phyloP scores from a whole-genome alignment of 2,329 filamentous ascomycete genomes.

The Diplodia scrobiculata region DNA sequence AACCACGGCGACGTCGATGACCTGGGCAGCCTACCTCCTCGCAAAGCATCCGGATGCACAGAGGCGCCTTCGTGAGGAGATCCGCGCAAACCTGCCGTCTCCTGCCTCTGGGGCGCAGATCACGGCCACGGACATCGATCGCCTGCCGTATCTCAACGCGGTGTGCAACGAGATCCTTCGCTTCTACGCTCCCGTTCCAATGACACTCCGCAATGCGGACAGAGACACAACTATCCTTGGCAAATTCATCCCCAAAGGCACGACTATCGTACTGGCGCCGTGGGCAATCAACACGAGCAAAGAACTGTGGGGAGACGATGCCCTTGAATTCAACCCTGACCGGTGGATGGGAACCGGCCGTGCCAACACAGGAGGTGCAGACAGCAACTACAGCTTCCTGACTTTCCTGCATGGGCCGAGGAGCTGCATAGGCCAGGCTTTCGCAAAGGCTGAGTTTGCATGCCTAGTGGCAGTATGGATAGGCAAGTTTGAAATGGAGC shows the following conservation, averaged over 20 bases:
- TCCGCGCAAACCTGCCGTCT: slow-evolving; percentile 52
- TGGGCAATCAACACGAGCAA: slow-evolving; percentile 70
- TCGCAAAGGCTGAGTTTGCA: slow-evolving; percentile 82
- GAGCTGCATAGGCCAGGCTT: slow-evolving; percentile 79
- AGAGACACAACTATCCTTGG: slow-evolving; percentile 67
- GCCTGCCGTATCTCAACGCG: slow-evolving; percentile 76
- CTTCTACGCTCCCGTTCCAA: slow-evolving; percentile 69
- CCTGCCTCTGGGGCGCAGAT: slow-evolving; percentile 49
- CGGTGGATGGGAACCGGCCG: slow-evolving; percentile 50
- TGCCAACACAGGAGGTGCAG: slow-evolving; percentile 68
- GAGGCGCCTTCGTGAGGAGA: slow-evolving; percentile 53
- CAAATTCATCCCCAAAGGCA: slow-evolving; percentile 69
- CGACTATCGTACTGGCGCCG: slow-evolving; percentile 65
- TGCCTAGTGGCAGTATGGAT: slow-evolving; percentile 77
- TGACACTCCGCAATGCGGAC: slow-evolving; percentile 67
- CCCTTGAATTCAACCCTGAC: slow-evolving; percentile 74
- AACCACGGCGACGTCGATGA: slow-evolving; percentile 58
- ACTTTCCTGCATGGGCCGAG: slow-evolving; percentile 86
- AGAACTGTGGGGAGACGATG: slow-evolving; percentile 75
- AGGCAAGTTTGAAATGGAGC: slow-evolving; percentile 70
- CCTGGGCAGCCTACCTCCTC: slow-evolving; percentile 58
- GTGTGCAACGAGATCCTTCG: slow-evolving; percentile 78
- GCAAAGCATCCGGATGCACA: slow-evolving; percentile 55
- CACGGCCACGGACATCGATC: slow-evolving; percentile 64
- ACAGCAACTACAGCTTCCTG: slow-evolving; percentile 74